Conservation (phyloP, 1,284 basidiomycete genomes). For the Abortiporus biennis region DNA sequence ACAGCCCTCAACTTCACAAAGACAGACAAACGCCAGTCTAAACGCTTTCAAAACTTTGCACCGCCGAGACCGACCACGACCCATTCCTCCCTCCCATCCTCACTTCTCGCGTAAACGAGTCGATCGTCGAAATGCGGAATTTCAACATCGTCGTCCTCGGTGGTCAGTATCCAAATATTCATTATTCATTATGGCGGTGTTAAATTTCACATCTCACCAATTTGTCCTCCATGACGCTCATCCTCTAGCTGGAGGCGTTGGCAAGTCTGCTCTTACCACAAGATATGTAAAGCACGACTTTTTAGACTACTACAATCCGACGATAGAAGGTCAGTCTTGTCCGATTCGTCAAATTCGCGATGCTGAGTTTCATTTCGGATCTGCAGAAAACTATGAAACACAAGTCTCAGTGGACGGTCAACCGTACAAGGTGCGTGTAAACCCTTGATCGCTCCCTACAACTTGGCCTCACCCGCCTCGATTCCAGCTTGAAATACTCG, state of each 20-base stretch:
- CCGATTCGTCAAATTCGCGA: constrained; percentile 1
- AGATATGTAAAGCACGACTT: constrained; percentile 73
- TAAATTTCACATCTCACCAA: constrained; percentile 5
- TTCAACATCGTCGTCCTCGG: constrained; percentile 76
- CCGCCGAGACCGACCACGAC: not conserved
- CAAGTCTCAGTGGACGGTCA: not conserved
- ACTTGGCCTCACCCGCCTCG: constrained; percentile 12
- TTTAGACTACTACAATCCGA: constrained; percentile 75
- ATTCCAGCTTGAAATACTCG: constrained; percentile 73
- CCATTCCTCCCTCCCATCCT: constrained; percentile 9
- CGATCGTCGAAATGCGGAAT: constrained; percentile 41
- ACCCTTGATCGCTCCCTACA: no score
- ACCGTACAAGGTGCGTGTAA: not conserved
- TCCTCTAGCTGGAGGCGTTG: constrained; percentile 70
- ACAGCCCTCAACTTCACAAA: no score
- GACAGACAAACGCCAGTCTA: no score
- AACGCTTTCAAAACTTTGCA: constrained; percentile 1
- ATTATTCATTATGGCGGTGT: constrained; percentile 3
- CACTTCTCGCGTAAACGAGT: constrained; percentile 7
- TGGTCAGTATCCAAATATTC: constrained; percentile 45
- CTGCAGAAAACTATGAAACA: not conserved
- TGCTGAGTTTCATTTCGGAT: no score
- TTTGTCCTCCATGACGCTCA: not conserved
- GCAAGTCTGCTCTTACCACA: constrained; percentile 72
- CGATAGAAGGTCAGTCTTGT: constrained; percentile 61